phyloP scores from a whole-genome alignment of 2,329 filamentous ascomycete genomes.

The Exserohilum turcica region DNA sequence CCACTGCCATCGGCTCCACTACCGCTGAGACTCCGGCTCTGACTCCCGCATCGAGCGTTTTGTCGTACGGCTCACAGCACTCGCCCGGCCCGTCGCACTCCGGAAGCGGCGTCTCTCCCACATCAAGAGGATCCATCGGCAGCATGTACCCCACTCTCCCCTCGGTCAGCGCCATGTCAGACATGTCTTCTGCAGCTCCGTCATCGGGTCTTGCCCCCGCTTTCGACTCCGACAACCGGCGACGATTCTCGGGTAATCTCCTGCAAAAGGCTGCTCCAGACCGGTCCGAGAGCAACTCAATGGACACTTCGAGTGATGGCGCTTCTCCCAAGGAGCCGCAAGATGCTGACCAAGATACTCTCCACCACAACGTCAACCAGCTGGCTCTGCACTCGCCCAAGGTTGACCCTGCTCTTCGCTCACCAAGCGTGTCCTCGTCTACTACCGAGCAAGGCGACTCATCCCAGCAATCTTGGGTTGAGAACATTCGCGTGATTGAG shows the following conservation, averaged over 20 bases:
- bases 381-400: constrained; percentile 48
- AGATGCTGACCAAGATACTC: constrained; percentile 42
- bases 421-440: constrained; percentile 47
- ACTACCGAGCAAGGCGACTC: constrained; percentile 42
- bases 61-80: constrained; percentile 78
- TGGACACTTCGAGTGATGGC: constrained; percentile 50
- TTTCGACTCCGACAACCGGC: constrained; percentile 65
- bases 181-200: constrained; percentile 64
- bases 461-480: constrained; percentile 62
- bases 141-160: constrained; percentile 78
- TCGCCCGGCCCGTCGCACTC: constrained; percentile 68
- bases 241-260: constrained; percentile 65
- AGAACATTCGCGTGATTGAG: constrained; percentile 68
- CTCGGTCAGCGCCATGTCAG: constrained; percentile 69
- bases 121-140: constrained; percentile 60
- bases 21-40: constrained; percentile 71
- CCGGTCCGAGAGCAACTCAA: constrained; percentile 40
- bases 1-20: constrained; percentile 48
- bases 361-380: constrained; percentile 48
- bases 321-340: constrained; percentile 40
- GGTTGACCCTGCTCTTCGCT: constrained; percentile 48
- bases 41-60: constrained; percentile 74
- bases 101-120: constrained; percentile 66
- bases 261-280: constrained; percentile 56
- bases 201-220: constrained; percentile 71